Conservation (phyloP, 805 yeast species). For the Grigorovia yakushimaensis region DNA sequence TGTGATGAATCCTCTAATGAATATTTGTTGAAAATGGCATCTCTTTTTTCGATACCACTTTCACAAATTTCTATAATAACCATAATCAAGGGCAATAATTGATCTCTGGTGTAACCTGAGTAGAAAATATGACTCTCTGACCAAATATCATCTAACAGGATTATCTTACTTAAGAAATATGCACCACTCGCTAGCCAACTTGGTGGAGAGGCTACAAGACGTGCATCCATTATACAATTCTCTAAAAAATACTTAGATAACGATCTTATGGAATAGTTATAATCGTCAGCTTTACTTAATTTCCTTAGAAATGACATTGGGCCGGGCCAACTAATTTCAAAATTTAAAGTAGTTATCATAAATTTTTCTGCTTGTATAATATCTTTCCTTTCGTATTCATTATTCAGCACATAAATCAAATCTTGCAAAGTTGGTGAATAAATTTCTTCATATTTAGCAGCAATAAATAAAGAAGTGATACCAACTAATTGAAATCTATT, state of each 20-base stretch:
- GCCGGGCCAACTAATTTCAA: conserved; percentile 95
- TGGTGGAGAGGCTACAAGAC: conserved; percentile 79
- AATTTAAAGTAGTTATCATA: conserved; percentile 81
- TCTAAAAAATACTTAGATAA: conserved; percentile 84
- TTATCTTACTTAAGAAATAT: conserved; percentile 65
- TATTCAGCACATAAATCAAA: conserved; percentile 79
- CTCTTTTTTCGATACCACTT: conserved; percentile 47
- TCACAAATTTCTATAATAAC: conserved; percentile 53
- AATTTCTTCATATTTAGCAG: conserved; percentile 93
- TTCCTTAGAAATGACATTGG: conserved; percentile 92
- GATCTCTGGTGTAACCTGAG: conserved; percentile 77
- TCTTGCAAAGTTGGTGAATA: conserved; percentile 86
- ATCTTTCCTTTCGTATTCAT: conserved; percentile 70
- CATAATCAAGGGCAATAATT: conserved; percentile 65
- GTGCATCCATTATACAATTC: conserved; percentile 76
- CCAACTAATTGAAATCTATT: conserved; percentile 85
- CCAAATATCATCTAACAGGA: conserved; percentile 72
- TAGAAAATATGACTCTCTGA: conserved; percentile 72
- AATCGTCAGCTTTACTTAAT: conserved; percentile 90
- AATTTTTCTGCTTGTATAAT: conserved; percentile 77
- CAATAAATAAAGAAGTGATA: conserved; percentile 82
- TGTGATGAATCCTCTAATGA: conserved; percentile 39
- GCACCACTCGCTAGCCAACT: conserved; percentile 93
- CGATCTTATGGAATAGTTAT: conserved; percentile 82
- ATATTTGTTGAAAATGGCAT: conserved; percentile 78